Evolutionary conservation across 257 asterid genomes (phyloP), one percentile per base, ranked within the genome.

Genomic region (Solanum sitiens): DNA sequence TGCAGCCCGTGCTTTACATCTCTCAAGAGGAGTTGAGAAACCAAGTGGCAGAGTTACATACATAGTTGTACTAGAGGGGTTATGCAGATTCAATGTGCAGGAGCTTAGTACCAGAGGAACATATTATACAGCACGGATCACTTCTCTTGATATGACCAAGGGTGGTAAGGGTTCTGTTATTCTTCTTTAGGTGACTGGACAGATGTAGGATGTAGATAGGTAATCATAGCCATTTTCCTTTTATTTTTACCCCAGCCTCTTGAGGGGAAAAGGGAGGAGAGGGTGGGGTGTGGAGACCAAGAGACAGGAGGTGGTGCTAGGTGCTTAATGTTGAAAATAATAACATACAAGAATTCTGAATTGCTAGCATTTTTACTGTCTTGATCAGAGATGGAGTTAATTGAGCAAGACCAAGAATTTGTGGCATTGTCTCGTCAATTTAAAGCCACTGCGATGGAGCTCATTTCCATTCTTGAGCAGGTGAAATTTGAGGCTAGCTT

Each of bases 1-100:
- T 50, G 88, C 88, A 83, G 99, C 99, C 83, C 97, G 99, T 79
- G 99, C 99, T 87, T 93, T 97, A 83, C 99, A 96, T 92, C 94
- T 97, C 87, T 96, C 99, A 50, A 95, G 99, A 91, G 99, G 98
- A 89, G 99, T 96, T 91, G 98, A 97, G 92, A 96, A 97, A 95
- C 98, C 99, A 61, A 97, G 99, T 86, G 99, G 99, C 87, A 95
- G 98, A 91, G 99, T 97, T 87, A 97, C 99, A 65, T 97, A 97
- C 93, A 94, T 92, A 83, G 99, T 97, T 88, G 98, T 96, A 86
- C 99, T 97, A 37, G 99, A 96, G 93, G 99, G 99, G 53, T 89
- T 96, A 91, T 96, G 99, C 93, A 94, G 99, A 93, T 97, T 97
- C 91, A 93, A 92, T 86, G 99, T 97, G 74, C 99, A 96, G 91